Conservation (phyloP, 2,329 filamentous ascomycete species). For the Elsinoe necatrix region DNA sequence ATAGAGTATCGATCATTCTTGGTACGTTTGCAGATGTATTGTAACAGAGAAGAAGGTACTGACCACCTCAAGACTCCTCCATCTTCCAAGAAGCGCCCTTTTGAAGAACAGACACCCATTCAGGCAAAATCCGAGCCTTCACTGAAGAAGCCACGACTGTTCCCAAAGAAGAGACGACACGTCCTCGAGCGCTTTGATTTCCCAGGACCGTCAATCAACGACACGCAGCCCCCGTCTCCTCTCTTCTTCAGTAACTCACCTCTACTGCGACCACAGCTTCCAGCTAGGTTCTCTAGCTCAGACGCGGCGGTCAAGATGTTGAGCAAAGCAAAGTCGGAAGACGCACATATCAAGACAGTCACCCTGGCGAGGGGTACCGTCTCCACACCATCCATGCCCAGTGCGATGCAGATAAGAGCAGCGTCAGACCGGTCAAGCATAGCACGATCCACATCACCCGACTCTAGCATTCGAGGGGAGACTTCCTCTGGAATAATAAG, state of each 20-base stretch:
- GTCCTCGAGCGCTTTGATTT: slow-evolving; percentile 23
- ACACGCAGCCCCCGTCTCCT: slow-evolving; percentile 37
- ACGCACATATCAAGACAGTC: slow-evolving; percentile 44
- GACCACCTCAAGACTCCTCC: neutral
- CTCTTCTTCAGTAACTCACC: slow-evolving; percentile 45
- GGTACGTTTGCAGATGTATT: neutral
- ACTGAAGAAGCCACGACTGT: slow-evolving; percentile 19
- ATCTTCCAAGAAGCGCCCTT: neutral
- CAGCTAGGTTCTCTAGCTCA: slow-evolving; percentile 49
- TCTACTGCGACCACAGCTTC: slow-evolving; percentile 37
- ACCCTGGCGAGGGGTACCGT: slow-evolving; percentile 42
- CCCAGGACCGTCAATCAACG: slow-evolving; percentile 17
- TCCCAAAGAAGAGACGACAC: slow-evolving; percentile 19
- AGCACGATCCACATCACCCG: slow-evolving; percentile 44
- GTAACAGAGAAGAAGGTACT: neutral
- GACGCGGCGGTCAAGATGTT: slow-evolving; percentile 52
- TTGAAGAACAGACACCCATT: neutral
- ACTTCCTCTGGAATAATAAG: slow-evolving; percentile 48
- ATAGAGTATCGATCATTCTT: neutral
- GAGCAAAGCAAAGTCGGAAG: slow-evolving; percentile 43
- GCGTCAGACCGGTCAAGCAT: slow-evolving; percentile 46
- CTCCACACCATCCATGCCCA: slow-evolving; percentile 21
- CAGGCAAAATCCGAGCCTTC: neutral
- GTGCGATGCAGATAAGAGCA: slow-evolving; percentile 31
- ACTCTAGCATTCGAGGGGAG: slow-evolving; percentile 41